phyloP scores from a whole-genome alignment of 768 basidiomycete genomes.

The Boletus reticuloceps region DNA sequence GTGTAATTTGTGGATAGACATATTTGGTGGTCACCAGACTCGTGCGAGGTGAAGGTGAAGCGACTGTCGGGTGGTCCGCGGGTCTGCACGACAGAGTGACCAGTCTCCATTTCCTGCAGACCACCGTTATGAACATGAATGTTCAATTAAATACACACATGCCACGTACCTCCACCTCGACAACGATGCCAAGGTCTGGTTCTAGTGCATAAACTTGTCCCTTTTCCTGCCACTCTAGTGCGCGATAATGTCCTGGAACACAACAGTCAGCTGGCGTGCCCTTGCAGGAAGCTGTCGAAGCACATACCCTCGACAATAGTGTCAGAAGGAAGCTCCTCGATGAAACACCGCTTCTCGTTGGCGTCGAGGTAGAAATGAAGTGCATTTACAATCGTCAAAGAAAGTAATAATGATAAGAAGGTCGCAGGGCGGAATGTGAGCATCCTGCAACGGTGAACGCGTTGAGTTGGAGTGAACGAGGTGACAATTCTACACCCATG shows the following conservation, averaged over 20 bases:
- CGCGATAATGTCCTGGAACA: slow-evolving; percentile 80
- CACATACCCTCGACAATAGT: slow-evolving; percentile 89
- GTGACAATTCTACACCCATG: not conserved
- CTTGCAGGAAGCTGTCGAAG: not conserved
- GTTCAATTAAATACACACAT: not conserved
- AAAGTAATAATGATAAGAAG: slow-evolving; percentile 38
- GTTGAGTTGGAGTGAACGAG: not conserved
- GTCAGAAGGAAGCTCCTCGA: slow-evolving; percentile 93
- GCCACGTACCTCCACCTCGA: slow-evolving; percentile 79
- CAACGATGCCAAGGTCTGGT: slow-evolving; percentile 79
- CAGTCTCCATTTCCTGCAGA: slow-evolving; percentile 77
- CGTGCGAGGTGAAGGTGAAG: slow-evolving; percentile 98
- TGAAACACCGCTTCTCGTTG: slow-evolving; percentile 90
- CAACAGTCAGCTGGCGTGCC: not conserved
- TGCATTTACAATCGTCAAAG: slow-evolving; percentile 55
- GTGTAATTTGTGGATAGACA: slow-evolving; percentile 93
- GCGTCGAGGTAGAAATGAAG: slow-evolving; percentile 98
- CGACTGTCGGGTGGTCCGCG: slow-evolving; percentile 87
- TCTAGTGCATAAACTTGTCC: slow-evolving; percentile 67
- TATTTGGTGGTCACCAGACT: slow-evolving; percentile 95
- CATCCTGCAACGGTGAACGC: slow-evolving; percentile 18
- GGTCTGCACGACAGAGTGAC: slow-evolving; percentile 81
- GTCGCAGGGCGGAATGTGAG: slow-evolving; percentile 20
- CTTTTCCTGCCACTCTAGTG: slow-evolving; percentile 85
- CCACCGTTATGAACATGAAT: not conserved